Conservation (phyloP, 495 filamentous ascomycete genomes). For the Apiosordaria backusii region DNA sequence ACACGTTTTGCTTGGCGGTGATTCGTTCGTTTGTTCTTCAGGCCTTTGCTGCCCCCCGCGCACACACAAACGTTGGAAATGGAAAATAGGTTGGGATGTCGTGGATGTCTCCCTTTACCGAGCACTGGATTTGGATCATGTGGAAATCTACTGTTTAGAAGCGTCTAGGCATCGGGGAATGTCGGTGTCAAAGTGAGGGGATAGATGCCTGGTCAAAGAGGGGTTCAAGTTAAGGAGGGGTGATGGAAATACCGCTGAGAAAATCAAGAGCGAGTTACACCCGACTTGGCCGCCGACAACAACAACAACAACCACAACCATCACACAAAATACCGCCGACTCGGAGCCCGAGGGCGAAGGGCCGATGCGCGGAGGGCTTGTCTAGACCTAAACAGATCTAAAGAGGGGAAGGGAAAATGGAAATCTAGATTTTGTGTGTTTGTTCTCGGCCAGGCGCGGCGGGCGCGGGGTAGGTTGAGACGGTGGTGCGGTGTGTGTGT, state of each 20-base stretch:
- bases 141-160: background rate
- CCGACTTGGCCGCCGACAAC: no score
- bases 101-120: background rate
- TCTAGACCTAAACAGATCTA: background rate
- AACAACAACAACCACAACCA: no score
- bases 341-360: background rate
- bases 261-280: background rate
- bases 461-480: background rate
- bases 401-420: background rate
- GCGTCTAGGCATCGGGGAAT: background rate
- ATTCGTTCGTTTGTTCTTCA: background rate
- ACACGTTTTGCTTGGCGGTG: conserved; percentile 5
- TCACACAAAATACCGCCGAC: background rate
- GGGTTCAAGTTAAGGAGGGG: background rate
- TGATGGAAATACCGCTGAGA: background rate
- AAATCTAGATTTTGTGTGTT: background rate
- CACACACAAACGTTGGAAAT: background rate
- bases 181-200: background rate
- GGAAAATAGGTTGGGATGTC: background rate
- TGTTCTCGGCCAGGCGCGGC: background rate
- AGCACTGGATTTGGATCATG: background rate
- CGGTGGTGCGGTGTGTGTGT: background rate
- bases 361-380: background rate
- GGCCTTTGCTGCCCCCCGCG: background rate
- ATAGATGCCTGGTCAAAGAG: no score